Base-by-base conservation (phyloP, 1,284 basidiomycete genomes). In the Ustilago loliicola region DNA sequence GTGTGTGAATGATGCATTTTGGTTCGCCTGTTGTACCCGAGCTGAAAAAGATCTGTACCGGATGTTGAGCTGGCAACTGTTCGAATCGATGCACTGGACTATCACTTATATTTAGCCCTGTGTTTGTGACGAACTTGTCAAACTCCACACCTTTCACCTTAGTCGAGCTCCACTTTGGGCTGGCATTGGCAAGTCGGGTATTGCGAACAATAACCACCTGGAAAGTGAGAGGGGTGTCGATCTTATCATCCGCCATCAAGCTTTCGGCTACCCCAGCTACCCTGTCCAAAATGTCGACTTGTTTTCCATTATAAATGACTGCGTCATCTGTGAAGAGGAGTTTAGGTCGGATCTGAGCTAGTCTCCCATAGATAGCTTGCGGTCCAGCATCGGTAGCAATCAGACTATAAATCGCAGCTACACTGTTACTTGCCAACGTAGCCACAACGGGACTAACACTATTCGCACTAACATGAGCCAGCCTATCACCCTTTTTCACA, bases 21-120 rank as follows among this genome's bases (percentile, higher is more conserved):
- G 87, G 87, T 64, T 86, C 84, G 21, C 87, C 87, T 0, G 87
- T 88, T 2, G 87, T 87, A 1, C 87, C 87, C 0, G 77, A 80
- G 3, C 76, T 75, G 66, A 85, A 86, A 55, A 86, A 82, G 70
- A 86, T 86, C 76, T 83, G 84, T 34, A 84, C 77, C 5, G 85
- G 84, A 66, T 84, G 75, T 32, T 70, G 64, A 0, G 75, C 75
- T 2, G 66, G 60, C 2, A 81, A 56, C 56, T 75, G 72, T 48
- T 81, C 80, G 67, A 81, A 81, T 2, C 21, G 23, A 38, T 78
- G 75, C 3, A 71, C 6, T 1, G 76, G 79, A 2, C 58, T 67
- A n/a, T 72, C 69, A n/a, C 62, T 48, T 25, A 62, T 29, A 10
- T 54, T 9, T 21, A 71, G 42, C 3, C 75, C 75, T 15, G 64